Evolutionary conservation across 1,139 yeast genomes (phyloP), one percentile per base, ranked within the genome.

Genomic region (Eremothecium gossypii): DNA sequence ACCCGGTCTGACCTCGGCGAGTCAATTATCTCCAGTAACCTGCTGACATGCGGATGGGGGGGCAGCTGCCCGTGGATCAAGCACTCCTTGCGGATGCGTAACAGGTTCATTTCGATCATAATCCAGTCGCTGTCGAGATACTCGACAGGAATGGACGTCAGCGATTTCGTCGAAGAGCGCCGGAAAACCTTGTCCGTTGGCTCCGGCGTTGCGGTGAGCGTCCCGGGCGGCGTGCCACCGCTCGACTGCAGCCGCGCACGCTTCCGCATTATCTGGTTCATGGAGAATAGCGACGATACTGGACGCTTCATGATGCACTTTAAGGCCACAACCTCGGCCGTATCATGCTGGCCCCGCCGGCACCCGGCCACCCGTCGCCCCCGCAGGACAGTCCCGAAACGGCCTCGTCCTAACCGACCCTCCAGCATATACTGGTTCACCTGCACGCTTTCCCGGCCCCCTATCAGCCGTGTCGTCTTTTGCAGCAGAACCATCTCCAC

Each of bases 381-480:
- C 41, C 52, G 52, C 48, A 66, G 68, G 10, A 69, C 73, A 44
- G 67, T 66, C 8, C 72, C 72, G 49, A 62, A 69, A 10, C 70
- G 70, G 11, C 73, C 73, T 44, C 57, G 67, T 2, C 73, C 73
- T 23, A 67, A 42, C 11, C 46, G 44, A n/a, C 47, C 45, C 1
- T 44, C 52, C 12, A 59, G 31, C 12, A 45, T 44, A 40, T 52
- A 58, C 27, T 48, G 48, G 29, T 57, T 54, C 14, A 46, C 27
- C 27, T 23, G 34, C 7, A 27, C 17, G 8, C 27, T 41, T 9
- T n/a, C 33, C n/a, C 27, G 8, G 8, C 14, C 9, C 5, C 10
- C n/a, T 11, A n/a, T 13, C 34, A 27, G 14, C 20, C 33, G 27
- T 13, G 39, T 3, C 3, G 39, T 26, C 13, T 36, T 26, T 14